Conservation (phyloP, 441 rosid genomes). For the Corymbia citriodora region DNA sequence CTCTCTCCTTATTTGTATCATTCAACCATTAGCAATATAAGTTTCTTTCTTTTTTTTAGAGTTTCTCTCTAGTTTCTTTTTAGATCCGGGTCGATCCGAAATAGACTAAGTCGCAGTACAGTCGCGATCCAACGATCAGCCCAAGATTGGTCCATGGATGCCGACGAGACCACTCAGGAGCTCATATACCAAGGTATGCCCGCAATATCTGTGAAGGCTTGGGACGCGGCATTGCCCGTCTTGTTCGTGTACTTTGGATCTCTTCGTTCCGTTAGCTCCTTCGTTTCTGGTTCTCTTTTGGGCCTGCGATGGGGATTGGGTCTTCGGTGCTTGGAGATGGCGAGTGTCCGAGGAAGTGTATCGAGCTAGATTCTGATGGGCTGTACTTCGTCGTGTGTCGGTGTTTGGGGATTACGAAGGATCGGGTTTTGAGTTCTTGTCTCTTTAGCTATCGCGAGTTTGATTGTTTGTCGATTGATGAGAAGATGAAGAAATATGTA, state of each 20-base stretch:
- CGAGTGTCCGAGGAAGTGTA: not conserved
- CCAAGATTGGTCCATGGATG: slow-evolving; percentile 63
- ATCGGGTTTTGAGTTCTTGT: not conserved
- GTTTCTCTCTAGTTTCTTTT: too few relatives aligned
- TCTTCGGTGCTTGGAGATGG: not conserved
- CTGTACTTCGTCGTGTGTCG: not conserved
- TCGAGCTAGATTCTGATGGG: not conserved
- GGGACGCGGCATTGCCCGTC: not conserved
- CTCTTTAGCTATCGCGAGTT: not conserved
- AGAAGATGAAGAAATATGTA: not conserved
- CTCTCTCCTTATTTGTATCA: too few relatives aligned
- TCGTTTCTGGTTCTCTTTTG: not conserved
- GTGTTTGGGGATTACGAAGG: not conserved
- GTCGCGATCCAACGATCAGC: too few relatives aligned
- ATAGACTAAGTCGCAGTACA: too few relatives aligned
- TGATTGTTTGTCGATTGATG: not conserved
- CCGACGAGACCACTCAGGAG: slow-evolving; percentile 71
- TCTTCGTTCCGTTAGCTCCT: not conserved
- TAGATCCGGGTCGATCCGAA: too few relatives aligned
- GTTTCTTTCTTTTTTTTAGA: too few relatives aligned
- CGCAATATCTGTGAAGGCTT: not conserved
- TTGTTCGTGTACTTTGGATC: not conserved
- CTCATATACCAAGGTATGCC: slow-evolving; percentile 59
- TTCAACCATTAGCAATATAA: too few relatives aligned
- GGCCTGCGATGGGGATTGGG: not conserved